Percentiles rank a stretch among this genome's conserved stretches.
Evolutionary conservation across 305 asterid genomes (phyloP).

Genomic region (Lippia alba): DNA sequence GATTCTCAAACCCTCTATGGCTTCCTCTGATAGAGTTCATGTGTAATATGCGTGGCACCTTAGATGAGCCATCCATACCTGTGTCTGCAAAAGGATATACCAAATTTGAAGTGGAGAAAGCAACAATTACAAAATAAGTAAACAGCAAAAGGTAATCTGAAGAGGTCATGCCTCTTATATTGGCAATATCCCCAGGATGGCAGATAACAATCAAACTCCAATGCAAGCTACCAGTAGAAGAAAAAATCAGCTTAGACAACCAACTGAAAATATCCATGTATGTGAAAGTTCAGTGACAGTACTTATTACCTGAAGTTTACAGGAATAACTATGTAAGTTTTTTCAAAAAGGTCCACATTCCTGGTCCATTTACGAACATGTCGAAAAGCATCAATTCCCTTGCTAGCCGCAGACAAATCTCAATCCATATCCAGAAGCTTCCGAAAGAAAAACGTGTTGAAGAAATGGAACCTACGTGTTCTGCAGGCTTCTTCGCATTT

Average conservation of each 20-base stretch:
- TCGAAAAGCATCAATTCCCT: constrained; percentile 68
- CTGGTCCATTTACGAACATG: constrained; percentile 89
- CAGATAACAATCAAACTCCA: constrained; percentile 96
- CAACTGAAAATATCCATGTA: constrained; percentile 22
- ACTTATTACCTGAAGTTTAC: constrained; percentile 83
- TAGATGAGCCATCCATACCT: constrained; percentile 44
- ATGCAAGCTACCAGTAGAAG: constrained; percentile 66
- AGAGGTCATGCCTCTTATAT: constrained; percentile 51
- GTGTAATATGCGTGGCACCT: constrained; percentile 81
- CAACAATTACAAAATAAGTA: constrained; percentile 30
- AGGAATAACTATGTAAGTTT: constrained; percentile 83
- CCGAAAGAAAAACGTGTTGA: constrained; percentile 91
- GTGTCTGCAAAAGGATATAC: constrained; percentile 52
- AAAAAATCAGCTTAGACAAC: constrained; percentile 32
- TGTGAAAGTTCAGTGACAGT: constrained; percentile 29
- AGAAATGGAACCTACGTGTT: constrained; percentile 73
- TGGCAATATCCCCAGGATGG: constrained; percentile 82
- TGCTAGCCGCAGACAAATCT: constrained; percentile 49
- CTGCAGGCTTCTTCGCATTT: constrained; percentile 51
- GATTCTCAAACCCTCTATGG: constrained; percentile 68
- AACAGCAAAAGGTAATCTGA: constrained; percentile 24
- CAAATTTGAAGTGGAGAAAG: constrained; percentile 33
- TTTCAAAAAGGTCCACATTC: constrained; percentile 74
- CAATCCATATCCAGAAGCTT: constrained; percentile 69
- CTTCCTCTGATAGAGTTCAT: constrained; percentile 87